Base-by-base conservation (phyloP, 768 basidiomycete genomes). In the Amanita subjunquillea region DNA sequence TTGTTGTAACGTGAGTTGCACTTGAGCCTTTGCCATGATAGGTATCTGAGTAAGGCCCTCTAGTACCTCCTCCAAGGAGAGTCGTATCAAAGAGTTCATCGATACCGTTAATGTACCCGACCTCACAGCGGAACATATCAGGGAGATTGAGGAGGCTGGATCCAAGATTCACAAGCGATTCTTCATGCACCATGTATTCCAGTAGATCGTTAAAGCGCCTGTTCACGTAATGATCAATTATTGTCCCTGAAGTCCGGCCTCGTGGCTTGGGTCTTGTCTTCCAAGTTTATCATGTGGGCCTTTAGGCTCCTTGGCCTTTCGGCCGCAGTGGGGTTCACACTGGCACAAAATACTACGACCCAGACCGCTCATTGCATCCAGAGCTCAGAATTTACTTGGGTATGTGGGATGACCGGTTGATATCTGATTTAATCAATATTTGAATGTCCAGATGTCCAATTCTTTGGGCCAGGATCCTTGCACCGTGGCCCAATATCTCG, bases 71-170 rank as follows among this genome's bases (percentile, higher is more conserved):
- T 69, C 72, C n/a, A 77, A 77, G 60, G 67, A 64, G 25, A 65
- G 65, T 27, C 71, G 77, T 34, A 72, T 79, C 55, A 65, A 68
- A 48, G 76, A 77, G 57, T 73, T 72, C 54, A 48, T 74, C 39
- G 65, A 67, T 55, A 63, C 67, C 7, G 61, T 67, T 30, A 57
- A 68, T 25, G 58, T 78, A 0, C 75, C 82, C n/a, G 69, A 80
- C 54, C 64, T 87, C 49, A 79, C 76, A 1, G 57, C 66, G 1
- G 77, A 79, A 51, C 83, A 87, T 60, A 74, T 85, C 9, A 63
- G 69, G n/a, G 73, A 72, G 3, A 82, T 87, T 27, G 82, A 85
- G 48, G 70, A 72, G 37, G 79, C 76, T 3, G 83, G 82, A 2
- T 58, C 65, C 3, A 69, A 71, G 58, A 53, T 72, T 52, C 73